phyloP scores from a whole-genome alignment of 1,284 basidiomycete species.

The Moesziomyces sp. region DNA sequence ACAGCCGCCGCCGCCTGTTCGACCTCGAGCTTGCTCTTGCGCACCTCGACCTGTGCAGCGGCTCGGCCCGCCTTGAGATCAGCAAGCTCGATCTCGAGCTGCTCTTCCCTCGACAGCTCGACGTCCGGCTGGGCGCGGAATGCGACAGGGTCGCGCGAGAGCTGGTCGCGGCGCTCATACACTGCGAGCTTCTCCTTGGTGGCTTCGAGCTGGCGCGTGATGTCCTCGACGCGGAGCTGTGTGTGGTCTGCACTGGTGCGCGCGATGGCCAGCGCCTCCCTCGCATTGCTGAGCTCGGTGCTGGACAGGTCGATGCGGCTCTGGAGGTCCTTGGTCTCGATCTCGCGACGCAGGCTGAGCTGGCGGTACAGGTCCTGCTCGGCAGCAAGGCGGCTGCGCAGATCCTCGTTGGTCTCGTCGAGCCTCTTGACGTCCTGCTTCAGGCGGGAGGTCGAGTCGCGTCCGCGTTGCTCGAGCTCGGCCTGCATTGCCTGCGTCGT shows the following conservation, averaged over 20 bases:
- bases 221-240: slow-evolving; percentile 79
- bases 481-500: slow-evolving; percentile 89
- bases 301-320: slow-evolving; percentile 78
- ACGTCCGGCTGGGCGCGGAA: slow-evolving; percentile 35
- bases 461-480: slow-evolving; percentile 82
- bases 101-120: slow-evolving; percentile 75
- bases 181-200: slow-evolving; percentile 85
- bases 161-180: slow-evolving; percentile 76
- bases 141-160: slow-evolving; percentile 37
- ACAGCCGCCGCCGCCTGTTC: slow-evolving; percentile 77
- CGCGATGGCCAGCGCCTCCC: slow-evolving; percentile 79
- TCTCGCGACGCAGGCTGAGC: slow-evolving; percentile 79
- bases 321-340: slow-evolving; percentile 82
- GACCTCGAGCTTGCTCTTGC: slow-evolving; percentile 77
- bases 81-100: slow-evolving; percentile 84
- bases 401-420: slow-evolving; percentile 74
- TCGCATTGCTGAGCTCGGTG: slow-evolving; percentile 77
- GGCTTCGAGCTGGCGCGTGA: slow-evolving; percentile 78
- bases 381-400: slow-evolving; percentile 78
- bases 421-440: slow-evolving; percentile 83
- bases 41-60: slow-evolving; percentile 48
- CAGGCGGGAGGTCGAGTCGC: slow-evolving; percentile 80
- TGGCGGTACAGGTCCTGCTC: slow-evolving; percentile 83
- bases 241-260: slow-evolving; percentile 84
- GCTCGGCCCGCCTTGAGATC: slow-evolving; percentile 66